phyloP scores from a whole-genome alignment of 495 filamentous ascomycete genomes.

The Penicillium diatomitis region DNA sequence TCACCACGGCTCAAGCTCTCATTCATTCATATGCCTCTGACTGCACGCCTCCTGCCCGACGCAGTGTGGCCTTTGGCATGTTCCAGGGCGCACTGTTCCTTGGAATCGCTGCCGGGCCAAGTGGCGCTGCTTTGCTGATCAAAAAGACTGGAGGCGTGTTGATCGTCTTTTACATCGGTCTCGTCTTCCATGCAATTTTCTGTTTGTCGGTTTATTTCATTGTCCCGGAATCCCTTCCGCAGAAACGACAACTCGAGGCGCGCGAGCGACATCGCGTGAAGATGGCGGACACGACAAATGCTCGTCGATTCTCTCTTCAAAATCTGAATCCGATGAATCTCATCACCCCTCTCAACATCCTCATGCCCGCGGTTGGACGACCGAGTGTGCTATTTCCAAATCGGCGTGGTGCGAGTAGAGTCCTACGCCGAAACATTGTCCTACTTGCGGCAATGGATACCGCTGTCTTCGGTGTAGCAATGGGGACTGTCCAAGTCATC shows the following conservation, averaged over 20 bases:
- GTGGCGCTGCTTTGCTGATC: slow-evolving; percentile 68
- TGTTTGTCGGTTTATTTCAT: slow-evolving; percentile 57
- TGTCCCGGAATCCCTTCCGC: slow-evolving; percentile 74
- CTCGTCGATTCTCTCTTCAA: slow-evolving; percentile 11
- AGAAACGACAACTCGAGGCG: slow-evolving; percentile 55
- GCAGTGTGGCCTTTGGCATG: slow-evolving; percentile 81
- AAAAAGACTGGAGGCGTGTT: slow-evolving; percentile 57
- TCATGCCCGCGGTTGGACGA: slow-evolving; percentile 61
- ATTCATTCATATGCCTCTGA: slow-evolving; percentile 80
- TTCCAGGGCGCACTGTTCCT: slow-evolving; percentile 81
- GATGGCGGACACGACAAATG: slow-evolving; percentile 1
- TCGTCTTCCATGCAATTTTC: slow-evolving; percentile 63
- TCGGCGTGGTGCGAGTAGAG: slow-evolving; percentile 48
- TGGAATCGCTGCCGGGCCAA: slow-evolving; percentile 76
- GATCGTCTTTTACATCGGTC: slow-evolving; percentile 66
- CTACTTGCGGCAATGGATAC: slow-evolving; percentile 72
- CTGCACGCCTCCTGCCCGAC: slow-evolving; percentile 67
- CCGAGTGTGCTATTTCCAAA: slow-evolving; percentile 51
- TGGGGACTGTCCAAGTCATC: slow-evolving; percentile 69
- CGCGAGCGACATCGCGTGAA: slow-evolving; percentile 50
- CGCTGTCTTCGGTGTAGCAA: slow-evolving; percentile 66
- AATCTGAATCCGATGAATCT: slow-evolving; percentile 47
- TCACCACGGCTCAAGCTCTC: slow-evolving; percentile 72
- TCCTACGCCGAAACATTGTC: slow-evolving; percentile 68
- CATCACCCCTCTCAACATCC: slow-evolving; percentile 65